Evolutionary conservation across 1,139 yeast genomes (phyloP), one percentile per base, ranked within the genome.

Genomic region (Meyerozyma athensensis): DNA sequence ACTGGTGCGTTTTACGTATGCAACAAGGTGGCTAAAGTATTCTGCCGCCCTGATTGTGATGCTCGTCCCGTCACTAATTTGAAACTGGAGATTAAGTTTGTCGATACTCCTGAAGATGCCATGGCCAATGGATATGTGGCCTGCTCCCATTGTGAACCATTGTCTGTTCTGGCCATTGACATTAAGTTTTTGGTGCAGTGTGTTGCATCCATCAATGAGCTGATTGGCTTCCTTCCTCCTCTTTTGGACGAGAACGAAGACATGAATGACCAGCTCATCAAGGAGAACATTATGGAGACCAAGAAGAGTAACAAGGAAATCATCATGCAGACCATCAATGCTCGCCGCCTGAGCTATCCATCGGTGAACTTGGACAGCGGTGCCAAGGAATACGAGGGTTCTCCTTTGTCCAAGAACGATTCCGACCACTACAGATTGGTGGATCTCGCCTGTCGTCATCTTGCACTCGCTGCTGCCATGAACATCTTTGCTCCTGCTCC

Each of bases 371-470:
- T 45, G 39, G 53, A 52, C 24, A 58, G 58, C 13, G 54, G 50
- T 37, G 37, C 57, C n/a, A 60, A 59, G 42, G 60, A 59, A 42
- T 48, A 49, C 30, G 61, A 53, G 28, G 44, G 52, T 33, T 48
- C 57, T 3, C 47, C 63, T 4, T 56, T 69, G 17, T 66, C 79
- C 19, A 77, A 77, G 50, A 77, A 77, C 52, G 84, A 79, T 54
- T 63, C 75, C 35, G 89, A 83, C 50, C 92, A 84, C 53, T 71
- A 79, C 47, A 70, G 83, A 41, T 66, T 85, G 26, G 87, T 84
- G 19, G 86, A 81, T 53, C 74, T 83, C 49, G 94, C 95, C 1
- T 85, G 95, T 55, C 77, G 92, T 45, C 92, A 84, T 56, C 81
- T 85, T 54, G 92, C 94, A 0, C 68, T 80, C 34, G 94, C 94